These are phyloP conservation scores for Aspergillus sp. DNA, from an alignment of 2,329 filamentous ascomycete species.

Conservation along the genomic window DNA sequence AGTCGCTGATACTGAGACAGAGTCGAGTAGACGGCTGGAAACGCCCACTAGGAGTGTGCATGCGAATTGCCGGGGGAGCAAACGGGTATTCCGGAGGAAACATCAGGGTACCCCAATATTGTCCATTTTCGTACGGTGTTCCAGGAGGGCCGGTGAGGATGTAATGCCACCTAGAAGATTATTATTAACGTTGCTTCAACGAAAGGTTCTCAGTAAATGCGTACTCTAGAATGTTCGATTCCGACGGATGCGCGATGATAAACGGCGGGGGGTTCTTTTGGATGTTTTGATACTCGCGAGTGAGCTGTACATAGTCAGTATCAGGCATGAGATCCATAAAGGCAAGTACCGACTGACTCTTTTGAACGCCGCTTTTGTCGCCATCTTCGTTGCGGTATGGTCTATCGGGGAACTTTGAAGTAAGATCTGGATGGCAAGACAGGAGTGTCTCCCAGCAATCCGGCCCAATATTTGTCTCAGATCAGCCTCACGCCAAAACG, in stretches of 20 bases:
- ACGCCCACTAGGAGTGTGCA: constrained; percentile 95
- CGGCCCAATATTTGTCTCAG: neutral
- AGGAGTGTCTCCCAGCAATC: neutral
- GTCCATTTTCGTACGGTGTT: constrained; percentile 89
- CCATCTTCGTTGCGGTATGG: constrained; percentile 50
- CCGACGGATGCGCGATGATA: constrained; percentile 84
- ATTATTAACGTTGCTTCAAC: neutral
- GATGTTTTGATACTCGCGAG: constrained; percentile 63
- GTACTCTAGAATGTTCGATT: constrained; percentile 86
- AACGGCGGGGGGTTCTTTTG: constrained; percentile 79
- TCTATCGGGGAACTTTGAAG: neutral
- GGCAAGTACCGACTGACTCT: constrained; percentile 50
- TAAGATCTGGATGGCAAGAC: neutral
- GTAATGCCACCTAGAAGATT: constrained; percentile 73
- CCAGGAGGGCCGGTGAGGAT: constrained; percentile 91
- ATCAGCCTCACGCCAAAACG: too few species aligned
- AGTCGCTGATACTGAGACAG: constrained; percentile 94
- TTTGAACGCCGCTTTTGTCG: constrained; percentile 70
- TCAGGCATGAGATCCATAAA: neutral
- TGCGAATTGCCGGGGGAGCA: constrained; percentile 93
- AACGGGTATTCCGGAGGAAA: constrained; percentile 98
- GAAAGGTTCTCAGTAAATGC: constrained; percentile 19
- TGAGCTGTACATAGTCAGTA: constrained; percentile 44
- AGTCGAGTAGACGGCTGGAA: constrained; percentile 91
- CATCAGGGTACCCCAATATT: constrained; percentile 96